These are phyloP conservation scores for Neocallimastix lanati DNA, from an alignment of 192 early-diverging fungal species.

Conservation along the genomic window DNA sequence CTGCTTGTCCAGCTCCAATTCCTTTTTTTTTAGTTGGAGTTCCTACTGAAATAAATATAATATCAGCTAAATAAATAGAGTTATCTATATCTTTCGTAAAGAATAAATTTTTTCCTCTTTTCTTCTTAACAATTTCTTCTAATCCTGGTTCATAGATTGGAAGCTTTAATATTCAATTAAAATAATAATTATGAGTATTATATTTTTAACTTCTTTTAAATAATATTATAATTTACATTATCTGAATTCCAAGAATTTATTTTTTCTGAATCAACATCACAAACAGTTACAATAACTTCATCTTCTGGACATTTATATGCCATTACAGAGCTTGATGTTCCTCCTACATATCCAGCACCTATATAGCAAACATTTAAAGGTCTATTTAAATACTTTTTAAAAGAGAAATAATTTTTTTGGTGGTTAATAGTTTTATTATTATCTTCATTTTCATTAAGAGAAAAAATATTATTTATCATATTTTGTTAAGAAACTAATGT, in stretches of 20 bases:
- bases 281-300: conserved; percentile 48
- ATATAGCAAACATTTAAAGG: neutral
- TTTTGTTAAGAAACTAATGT: too few species aligned
- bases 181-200: neutral
- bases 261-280: conserved; percentile 58
- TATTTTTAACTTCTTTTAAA: too few species aligned
- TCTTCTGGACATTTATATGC: neutral
- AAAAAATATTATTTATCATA: too few species aligned
- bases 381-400: too few species aligned
- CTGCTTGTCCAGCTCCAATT: conserved; percentile 59
- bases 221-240: neutral
- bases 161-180: conserved; percentile 24
- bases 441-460: too few species aligned
- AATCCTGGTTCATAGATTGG: conserved; percentile 88
- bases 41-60: conserved; percentile 87
- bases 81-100: conserved; percentile 68
- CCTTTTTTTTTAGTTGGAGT: conserved; percentile 70
- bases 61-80: conserved; percentile 56
- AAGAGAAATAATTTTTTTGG: too few species aligned
- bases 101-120: conserved; percentile 65
- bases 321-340: neutral
- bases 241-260: conserved; percentile 84
- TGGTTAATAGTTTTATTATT: too few species aligned
- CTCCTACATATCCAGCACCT: neutral
- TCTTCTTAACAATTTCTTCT: conserved; percentile 56